Conservation (phyloP, 768 basidiomycete genomes). For the Mycena albidolilacea region DNA sequence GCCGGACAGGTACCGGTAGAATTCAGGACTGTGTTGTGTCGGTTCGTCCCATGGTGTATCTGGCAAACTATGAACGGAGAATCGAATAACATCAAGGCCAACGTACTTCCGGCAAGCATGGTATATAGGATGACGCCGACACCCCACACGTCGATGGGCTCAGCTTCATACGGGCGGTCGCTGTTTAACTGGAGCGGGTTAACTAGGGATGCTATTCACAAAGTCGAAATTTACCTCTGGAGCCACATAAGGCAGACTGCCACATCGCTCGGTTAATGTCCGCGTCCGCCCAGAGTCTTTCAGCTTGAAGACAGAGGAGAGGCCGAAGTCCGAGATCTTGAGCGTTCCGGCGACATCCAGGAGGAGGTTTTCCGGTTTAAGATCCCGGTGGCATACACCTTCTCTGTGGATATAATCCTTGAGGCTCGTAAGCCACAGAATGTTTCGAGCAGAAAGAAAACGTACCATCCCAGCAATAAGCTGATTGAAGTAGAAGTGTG, state of each 20-base stretch:
- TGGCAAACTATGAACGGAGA: slow-evolving; percentile 48
- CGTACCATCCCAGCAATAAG: slow-evolving; percentile 86
- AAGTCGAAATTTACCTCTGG: slow-evolving; percentile 77
- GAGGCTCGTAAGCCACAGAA: neutral
- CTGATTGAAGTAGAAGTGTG: slow-evolving; percentile 93
- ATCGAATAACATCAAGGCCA: neutral
- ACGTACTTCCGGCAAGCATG: slow-evolving; percentile 89
- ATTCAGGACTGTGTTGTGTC: slow-evolving; percentile 85
- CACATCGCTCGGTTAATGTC: slow-evolving; percentile 84
- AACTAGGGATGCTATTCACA: neutral
- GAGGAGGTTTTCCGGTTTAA: slow-evolving; percentile 97
- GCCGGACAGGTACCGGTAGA: slow-evolving; percentile 79
- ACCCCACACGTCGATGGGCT: slow-evolving; percentile 97
- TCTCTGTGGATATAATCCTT: slow-evolving; percentile 89
- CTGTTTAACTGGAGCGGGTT: slow-evolving; percentile 68
- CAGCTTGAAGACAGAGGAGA: slow-evolving; percentile 91
- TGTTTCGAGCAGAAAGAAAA: slow-evolving; percentile 11
- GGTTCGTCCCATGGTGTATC: slow-evolving; percentile 99
- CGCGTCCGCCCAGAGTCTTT: slow-evolving; percentile 86
- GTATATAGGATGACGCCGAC: slow-evolving; percentile 96
- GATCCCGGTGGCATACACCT: slow-evolving; percentile 96
- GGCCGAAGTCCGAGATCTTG: slow-evolving; percentile 96
- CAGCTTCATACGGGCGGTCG: slow-evolving; percentile 83
- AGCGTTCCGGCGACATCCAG: slow-evolving; percentile 87
- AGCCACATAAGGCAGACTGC: slow-evolving; percentile 94